A percentile compares a stretch with the other conserved stretches of the same genome.
phyloP scores from a whole-genome alignment of 2,329 filamentous ascomycete genomes.

The Sclerotinia spermophila region DNA sequence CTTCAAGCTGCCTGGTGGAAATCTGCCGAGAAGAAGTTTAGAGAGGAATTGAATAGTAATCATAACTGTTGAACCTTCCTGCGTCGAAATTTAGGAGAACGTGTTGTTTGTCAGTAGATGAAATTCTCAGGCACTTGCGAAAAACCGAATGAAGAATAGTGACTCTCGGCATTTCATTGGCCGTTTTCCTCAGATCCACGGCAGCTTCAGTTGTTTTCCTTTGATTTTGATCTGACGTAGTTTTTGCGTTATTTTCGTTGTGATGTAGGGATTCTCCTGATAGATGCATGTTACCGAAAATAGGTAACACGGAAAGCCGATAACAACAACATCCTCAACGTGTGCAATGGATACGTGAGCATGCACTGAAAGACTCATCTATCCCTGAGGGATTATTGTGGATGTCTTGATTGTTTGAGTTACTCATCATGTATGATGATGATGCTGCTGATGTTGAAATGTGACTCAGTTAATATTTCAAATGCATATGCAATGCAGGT shows the following conservation, averaged over 20 bases:
- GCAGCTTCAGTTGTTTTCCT: not conserved
- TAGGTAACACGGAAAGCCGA: not conserved
- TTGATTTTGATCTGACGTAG: not conserved
- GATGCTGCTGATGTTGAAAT: not conserved
- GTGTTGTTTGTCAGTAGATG: not conserved
- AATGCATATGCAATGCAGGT: constrained; percentile 9
- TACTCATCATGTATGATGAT: constrained; percentile 7
- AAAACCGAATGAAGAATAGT: not conserved
- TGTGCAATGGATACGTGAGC: not conserved
- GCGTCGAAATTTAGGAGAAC: not conserved
- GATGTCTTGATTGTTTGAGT: not conserved
- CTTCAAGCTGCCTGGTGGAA: not conserved
- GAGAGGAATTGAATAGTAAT: not conserved
- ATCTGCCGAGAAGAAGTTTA: constrained; percentile 8
- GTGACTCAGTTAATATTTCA: not conserved
- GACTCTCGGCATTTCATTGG: not conserved
- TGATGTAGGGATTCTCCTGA: not conserved
- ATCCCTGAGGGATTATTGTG: not conserved
- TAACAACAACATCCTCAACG: not conserved
- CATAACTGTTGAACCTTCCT: not conserved
- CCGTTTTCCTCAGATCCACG: not conserved
- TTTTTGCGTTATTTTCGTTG: not conserved
- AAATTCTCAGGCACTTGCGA: not conserved
- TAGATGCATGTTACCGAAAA: constrained; percentile 1
- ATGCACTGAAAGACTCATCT: not conserved